A percentile compares a stretch with the other conserved stretches of the same genome.
These are phyloP conservation scores for Lepidium sativum DNA, from an alignment of 345 rosid species.

Conservation along the genomic window DNA sequence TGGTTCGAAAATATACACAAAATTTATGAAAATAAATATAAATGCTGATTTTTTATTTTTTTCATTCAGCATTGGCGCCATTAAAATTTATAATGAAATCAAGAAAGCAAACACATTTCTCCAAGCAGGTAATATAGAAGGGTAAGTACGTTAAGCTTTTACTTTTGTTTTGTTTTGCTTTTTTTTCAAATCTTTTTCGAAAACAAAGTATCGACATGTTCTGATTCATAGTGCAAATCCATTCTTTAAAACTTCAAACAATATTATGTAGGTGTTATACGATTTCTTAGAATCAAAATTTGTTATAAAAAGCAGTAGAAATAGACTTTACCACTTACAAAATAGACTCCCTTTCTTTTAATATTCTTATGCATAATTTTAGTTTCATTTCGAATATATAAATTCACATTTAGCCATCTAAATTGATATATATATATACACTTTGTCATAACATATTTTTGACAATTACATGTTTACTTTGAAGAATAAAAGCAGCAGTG, in stretches of 20 bases:
- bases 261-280: no score
- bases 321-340: no score
- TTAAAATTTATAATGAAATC: slow-evolving; percentile 5
- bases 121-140: slow-evolving; percentile 14
- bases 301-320: no score
- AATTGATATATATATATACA: background rate
- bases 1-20: background rate
- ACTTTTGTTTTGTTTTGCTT: background rate
- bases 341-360: no score
- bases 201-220: no score
- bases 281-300: no score
- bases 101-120: slow-evolving; percentile 13
- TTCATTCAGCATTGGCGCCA: slow-evolving; percentile 13
- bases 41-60: background rate
- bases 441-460: background rate
- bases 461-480: background rate
- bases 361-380: background rate
- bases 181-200: no score
- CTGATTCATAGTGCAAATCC: no score
- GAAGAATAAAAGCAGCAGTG: slow-evolving; percentile 12
- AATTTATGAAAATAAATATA: background rate
- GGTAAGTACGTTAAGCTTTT: slow-evolving; percentile 3
- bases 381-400: background rate
- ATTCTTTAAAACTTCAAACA: no score
- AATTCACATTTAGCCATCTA: background rate